A percentile compares a stretch with the other conserved stretches of the same genome.
These are phyloP conservation scores for Vigna mungo DNA, from an alignment of 306 rosid species.

Conservation along the genomic window DNA sequence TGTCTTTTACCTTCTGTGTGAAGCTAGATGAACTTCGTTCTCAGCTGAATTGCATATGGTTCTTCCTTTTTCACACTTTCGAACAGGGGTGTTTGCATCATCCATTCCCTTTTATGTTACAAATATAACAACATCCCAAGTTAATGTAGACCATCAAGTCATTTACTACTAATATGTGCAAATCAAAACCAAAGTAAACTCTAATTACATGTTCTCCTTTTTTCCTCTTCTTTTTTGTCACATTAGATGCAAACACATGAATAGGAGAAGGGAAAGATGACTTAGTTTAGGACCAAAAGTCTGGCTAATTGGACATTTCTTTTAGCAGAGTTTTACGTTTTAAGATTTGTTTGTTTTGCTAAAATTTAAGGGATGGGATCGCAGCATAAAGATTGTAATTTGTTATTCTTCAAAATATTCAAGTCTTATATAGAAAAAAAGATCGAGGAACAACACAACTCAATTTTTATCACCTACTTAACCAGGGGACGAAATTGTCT, in stretches of 20 bases:
- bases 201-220: constrained; percentile 19
- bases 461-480: not conserved
- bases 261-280: not conserved
- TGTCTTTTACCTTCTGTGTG: constrained; percentile 56
- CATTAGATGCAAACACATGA: not conserved
- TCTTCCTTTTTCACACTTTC: constrained; percentile 45
- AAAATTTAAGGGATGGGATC: not conserved
- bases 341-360: not conserved
- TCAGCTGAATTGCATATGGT: constrained; percentile 35
- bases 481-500: not conserved
- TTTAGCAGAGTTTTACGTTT: not conserved
- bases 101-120: constrained; percentile 48
- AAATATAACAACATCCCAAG: constrained; percentile 25
- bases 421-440: not conserved
- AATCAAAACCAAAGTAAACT: constrained; percentile 16
- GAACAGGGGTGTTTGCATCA: constrained; percentile 33
- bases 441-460: constrained; percentile 2
- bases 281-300: not conserved
- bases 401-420: not conserved
- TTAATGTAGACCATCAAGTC: constrained; percentile 16
- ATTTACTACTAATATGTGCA: constrained; percentile 18
- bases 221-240: not conserved
- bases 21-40: constrained; percentile 39
- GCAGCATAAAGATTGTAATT: not conserved
- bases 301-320: constrained; percentile 9